Evolutionary conservation across 208 protist species (phyloP), one percentile per base, ranked within the genome.

Genomic region (Acanthamoeba lenticulata): DNA sequence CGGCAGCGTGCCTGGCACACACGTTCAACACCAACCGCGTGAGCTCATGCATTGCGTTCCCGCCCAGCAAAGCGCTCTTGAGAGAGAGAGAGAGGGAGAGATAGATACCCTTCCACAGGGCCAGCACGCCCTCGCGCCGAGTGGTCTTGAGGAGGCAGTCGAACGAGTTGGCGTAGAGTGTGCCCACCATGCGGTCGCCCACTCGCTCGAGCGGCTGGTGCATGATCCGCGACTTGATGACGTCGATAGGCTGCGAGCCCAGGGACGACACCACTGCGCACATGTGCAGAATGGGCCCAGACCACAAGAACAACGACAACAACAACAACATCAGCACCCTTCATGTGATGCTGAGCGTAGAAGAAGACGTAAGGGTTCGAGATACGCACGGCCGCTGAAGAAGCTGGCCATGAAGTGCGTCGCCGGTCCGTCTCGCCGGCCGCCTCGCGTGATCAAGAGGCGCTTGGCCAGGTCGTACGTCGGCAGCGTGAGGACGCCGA

Each of bases 191-290:
- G 69, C 69, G 69, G 38, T 79, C 69, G 36, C 69, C 69, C 69
- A 79, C 69, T 3, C 69, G 32, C 36, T 47, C 27, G 38, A 79
- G 36, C 0, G 79, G 79, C 47, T 88, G 79, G 45, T 88, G 42
- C 79, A 88, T 88, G 79, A 88, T 60, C 4, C 79, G 42, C 45
- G 79, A 62, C 47, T 88, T 88, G 38, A 88, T 60, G 1, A 92
- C 69, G 45, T 83, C 60, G 38, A 92, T 92, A 17, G 90, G 90
- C 19, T 52, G 86, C 6, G 95, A 94, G 0, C 69, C 47, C 0
- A 93, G 32, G 0, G 92, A 67, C 6, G 95, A 86, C 19, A 96
- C 93, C 69, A 79, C 69, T 79, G 40, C 6, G 38, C n/a, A 40
- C 65, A 9, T 74, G n/a, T 15, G 52, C 47, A n/a, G n/a, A n/a